These are phyloP conservation scores for Fusarium circinatum DNA, from an alignment of 2,329 filamentous ascomycete genomes.

Conservation along the genomic window DNA sequence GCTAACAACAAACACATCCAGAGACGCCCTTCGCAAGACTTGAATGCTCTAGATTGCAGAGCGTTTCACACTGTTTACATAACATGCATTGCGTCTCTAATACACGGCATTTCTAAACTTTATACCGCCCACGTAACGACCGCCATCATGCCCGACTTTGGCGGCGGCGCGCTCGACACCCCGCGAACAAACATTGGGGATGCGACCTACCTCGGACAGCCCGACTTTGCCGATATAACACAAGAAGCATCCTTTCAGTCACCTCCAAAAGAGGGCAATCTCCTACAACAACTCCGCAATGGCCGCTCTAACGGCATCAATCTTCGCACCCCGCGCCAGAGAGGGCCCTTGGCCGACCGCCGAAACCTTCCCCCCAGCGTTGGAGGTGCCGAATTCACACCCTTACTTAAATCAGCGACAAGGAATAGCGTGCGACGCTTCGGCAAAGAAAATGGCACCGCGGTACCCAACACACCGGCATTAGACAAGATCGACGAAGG, in stretches of 20 bases:
- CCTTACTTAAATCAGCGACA: constrained; percentile 84
- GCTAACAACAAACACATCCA: constrained; percentile 36
- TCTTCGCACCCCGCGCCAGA: constrained; percentile 77
- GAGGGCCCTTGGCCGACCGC: constrained; percentile 76
- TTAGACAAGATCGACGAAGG: constrained; percentile 74
- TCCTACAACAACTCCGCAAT: constrained; percentile 80
- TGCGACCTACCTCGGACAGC: constrained; percentile 79
- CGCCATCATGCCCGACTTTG: constrained; percentile 69
- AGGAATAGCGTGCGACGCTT: constrained; percentile 74
- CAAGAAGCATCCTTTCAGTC: constrained; percentile 89
- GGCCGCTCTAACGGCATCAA: constrained; percentile 66
- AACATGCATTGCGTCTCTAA: constrained; percentile 35
- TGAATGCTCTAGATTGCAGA: not conserved
- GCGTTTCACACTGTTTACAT: constrained; percentile 5
- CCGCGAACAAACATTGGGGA: constrained; percentile 87
- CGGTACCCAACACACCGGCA: constrained; percentile 74
- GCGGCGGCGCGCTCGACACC: constrained; percentile 76
- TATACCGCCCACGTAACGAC: constrained; percentile 20
- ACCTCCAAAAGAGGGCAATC: constrained; percentile 73
- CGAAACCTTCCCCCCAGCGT: constrained; percentile 75
- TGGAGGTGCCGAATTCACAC: constrained; percentile 87
- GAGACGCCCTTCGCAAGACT: constrained; percentile 9
- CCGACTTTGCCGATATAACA: constrained; percentile 81
- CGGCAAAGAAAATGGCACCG: constrained; percentile 70
- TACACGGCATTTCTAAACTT: constrained; percentile 35